phyloP scores from a whole-genome alignment of 2,329 filamentous ascomycete genomes.

The Dactylellina sp. region DNA sequence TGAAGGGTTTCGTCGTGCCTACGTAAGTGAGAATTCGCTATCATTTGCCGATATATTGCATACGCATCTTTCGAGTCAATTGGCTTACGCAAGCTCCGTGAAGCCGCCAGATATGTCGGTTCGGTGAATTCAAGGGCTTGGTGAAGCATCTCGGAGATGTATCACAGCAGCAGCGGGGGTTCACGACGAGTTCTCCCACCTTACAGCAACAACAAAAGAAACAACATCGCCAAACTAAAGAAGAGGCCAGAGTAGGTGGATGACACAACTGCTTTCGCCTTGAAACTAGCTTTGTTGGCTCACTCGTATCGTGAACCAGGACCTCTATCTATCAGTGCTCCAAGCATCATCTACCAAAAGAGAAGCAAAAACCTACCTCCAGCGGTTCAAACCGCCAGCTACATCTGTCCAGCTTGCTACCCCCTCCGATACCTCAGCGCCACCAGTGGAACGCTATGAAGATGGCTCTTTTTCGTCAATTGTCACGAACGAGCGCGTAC shows the following conservation, averaged over 20 bases:
- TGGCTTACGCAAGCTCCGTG: slow-evolving; percentile 2
- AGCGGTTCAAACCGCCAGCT: slow-evolving; percentile 76
- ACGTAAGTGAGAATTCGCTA: slow-evolving; percentile 27
- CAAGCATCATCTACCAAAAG: slow-evolving; percentile 90
- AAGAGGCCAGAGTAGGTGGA: slow-evolving; percentile 50
- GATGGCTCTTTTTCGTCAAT: slow-evolving; percentile 66
- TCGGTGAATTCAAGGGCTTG: slow-evolving; percentile 31
- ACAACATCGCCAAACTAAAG: slow-evolving; percentile 33
- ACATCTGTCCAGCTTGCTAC: slow-evolving; percentile 4
- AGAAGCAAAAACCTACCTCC: slow-evolving; percentile 90
- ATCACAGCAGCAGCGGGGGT: slow-evolving; percentile 34
- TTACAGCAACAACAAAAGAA: slow-evolving; percentile 32
- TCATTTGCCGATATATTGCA: background rate
- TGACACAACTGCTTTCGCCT: background rate
- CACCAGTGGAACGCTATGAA: slow-evolving; percentile 60
- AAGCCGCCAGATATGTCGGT: slow-evolving; percentile 37
- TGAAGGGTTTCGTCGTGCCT: slow-evolving; percentile 50
- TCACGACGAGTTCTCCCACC: slow-evolving; percentile 13
- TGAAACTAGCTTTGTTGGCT: slow-evolving; percentile 4
- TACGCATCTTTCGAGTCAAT: background rate
- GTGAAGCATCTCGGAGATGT: slow-evolving; percentile 21
- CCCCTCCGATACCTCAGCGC: slow-evolving; percentile 57
- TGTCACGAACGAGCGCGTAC: slow-evolving; percentile 74
- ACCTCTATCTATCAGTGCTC: slow-evolving; percentile 86
- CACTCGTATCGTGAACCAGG: slow-evolving; percentile 66